Evolutionary conservation across 2,329 filamentous ascomycete species (phyloP), one percentile per base, ranked within the genome.

Genomic region (Botrytis elliptica): DNA sequence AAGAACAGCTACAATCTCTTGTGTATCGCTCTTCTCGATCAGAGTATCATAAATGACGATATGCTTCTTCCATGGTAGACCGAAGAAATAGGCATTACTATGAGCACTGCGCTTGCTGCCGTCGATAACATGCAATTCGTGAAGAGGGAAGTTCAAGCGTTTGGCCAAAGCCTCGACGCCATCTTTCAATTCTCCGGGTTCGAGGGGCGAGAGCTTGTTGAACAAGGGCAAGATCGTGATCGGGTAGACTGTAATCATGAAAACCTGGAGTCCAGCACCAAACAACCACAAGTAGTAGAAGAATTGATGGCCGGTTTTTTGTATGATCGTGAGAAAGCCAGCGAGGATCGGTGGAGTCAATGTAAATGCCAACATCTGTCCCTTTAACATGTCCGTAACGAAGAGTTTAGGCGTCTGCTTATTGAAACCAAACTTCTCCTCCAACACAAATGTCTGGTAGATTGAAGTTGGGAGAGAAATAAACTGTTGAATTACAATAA

Each of bases 271-370:
- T 74, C 89, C 91, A 75, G 97, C 90, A 78, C 93, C 92, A 81
- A 99, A 98, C 74, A 96, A 84, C 95, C 95, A 99, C 73, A 99
- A 90, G 83, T 98, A 99, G 85, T 97, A 97, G 87, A 98, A 98
- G 88, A 99, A 99, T 81, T 91, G 89, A 81, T 92, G 93, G 77
- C 96, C 96, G 20, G 97, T 98, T 85, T 92, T 93, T 84, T 97
- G 92, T 80, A 99, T 92, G 81, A 99, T 99, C 82, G 93, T 90
- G 80, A 98, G 88, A 86, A 99, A 97, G 60, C 91, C 96, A 77
- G 93, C 93, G 76, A 98, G 92, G 78, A 99, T 92, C 0, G 97
- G 96, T 70, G 94, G 91, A 75, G 93, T 92, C 74, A 99, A 88
- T 66, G 89, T 90, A 77, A 97, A 87, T 70, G 91, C 90, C 74